These are phyloP conservation scores for Polygonum maritimum DNA, from an alignment of 148 eudicot genomes.

Conservation along the genomic window DNA sequence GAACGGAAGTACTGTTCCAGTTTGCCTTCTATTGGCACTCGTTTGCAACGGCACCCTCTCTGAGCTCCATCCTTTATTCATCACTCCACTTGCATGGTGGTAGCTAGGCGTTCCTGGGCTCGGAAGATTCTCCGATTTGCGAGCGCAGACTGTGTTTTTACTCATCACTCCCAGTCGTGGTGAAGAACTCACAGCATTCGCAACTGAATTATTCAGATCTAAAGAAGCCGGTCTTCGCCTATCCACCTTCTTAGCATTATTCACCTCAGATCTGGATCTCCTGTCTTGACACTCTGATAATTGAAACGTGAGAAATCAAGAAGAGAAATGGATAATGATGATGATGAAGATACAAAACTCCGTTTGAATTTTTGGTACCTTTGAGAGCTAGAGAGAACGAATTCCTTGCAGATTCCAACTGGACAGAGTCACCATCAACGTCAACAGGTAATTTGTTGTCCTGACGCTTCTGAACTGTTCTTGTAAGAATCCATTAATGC, in stretches of 20 bases:
- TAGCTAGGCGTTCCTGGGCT: conserved; percentile 87
- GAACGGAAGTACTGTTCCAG: conserved; percentile 39
- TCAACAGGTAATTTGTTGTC: conserved; percentile 22
- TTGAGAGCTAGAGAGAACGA: conserved; percentile 73
- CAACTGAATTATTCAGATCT: conserved; percentile 48
- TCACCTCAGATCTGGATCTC: conserved; percentile 58
- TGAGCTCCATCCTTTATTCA: conserved; percentile 84
- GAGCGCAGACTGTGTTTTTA: conserved; percentile 28
- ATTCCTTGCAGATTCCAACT: conserved; percentile 62
- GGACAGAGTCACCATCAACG: conserved; percentile 23
- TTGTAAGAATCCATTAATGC: conserved; percentile 1
- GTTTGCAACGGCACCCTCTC: conserved; percentile 63
- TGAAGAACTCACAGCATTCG: conserved; percentile 42
- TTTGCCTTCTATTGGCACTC: conserved; percentile 38
- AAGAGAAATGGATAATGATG: not conserved
- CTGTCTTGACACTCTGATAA: conserved; percentile 67
- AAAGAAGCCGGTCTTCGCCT: conserved; percentile 61
- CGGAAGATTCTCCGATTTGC: conserved; percentile 41
- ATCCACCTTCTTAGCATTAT: conserved; percentile 32
- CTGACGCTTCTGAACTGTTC: conserved; percentile 34
- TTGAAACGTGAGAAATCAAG: not conserved
- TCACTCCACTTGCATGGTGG: conserved; percentile 30
- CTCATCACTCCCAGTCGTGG: conserved; percentile 58
- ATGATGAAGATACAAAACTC: not conserved
- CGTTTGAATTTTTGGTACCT: conserved; percentile 32